Evolutionary conservation across 129 eudicot genomes (phyloP).

Genomic region (Flaveria bidentis): DNA sequence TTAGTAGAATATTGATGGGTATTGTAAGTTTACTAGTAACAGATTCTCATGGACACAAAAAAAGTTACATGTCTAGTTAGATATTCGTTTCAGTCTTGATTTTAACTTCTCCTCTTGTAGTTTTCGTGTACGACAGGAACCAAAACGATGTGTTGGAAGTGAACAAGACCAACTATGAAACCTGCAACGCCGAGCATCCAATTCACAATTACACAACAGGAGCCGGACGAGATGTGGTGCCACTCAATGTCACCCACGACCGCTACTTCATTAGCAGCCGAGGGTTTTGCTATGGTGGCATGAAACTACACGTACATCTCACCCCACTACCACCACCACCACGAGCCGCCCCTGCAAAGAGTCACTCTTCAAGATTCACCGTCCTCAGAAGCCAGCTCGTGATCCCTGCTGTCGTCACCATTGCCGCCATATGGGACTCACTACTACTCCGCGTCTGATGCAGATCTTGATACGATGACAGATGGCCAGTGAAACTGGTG

Average conservation of each 20-base stretch:
- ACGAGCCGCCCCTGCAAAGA: conserved; percentile 44
- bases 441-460: conserved; percentile 44
- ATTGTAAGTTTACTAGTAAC: too few relatives aligned
- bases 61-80: neutral
- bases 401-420: conserved; percentile 61
- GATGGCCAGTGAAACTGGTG: neutral
- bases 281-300: conserved; percentile 81
- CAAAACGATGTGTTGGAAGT: conserved; percentile 71
- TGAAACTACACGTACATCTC: conserved; percentile 65
- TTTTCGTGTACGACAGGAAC: conserved; percentile 83
- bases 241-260: conserved; percentile 64
- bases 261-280: conserved; percentile 82
- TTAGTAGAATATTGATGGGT: too few relatives aligned
- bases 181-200: conserved; percentile 72
- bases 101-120: conserved; percentile 37
- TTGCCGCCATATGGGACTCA: conserved; percentile 74
- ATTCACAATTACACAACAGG: conserved; percentile 81
- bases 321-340: conserved; percentile 74
- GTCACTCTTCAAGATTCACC: conserved; percentile 38
- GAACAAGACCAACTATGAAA: conserved; percentile 78
- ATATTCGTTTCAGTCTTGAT: neutral
- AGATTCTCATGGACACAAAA: neutral
- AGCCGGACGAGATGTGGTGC: conserved; percentile 86
- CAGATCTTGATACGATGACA: neutral
- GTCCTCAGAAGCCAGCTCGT: conserved; percentile 47